Percentiles rank a stretch among this genome's conserved stretches.
These are phyloP conservation scores for Serendipita sp. DNA, from an alignment of 768 basidiomycete genomes.

Conservation along the genomic window DNA sequence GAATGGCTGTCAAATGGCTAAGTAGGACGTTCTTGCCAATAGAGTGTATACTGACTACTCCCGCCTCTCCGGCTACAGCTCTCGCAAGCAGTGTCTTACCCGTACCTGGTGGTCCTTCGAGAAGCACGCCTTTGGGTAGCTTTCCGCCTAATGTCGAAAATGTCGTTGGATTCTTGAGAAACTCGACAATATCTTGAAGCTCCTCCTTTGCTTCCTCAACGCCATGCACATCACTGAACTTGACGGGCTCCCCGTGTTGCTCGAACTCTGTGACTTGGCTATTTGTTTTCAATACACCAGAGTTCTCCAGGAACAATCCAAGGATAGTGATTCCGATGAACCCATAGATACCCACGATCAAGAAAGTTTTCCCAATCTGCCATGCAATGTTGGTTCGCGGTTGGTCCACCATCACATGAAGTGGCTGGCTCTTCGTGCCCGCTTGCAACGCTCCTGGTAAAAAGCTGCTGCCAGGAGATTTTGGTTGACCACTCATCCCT, in stretches of 20 bases:
- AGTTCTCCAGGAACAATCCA: conserved; percentile 81
- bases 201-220: conserved; percentile 97
- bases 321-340: conserved; percentile 60
- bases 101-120: conserved; percentile 85
- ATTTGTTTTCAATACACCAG: conserved; percentile 80
- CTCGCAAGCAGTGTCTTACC: conserved; percentile 98
- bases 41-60: conserved; percentile 32
- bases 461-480: neutral
- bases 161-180: conserved; percentile 79
- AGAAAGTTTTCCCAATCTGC: neutral
- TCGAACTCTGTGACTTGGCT: conserved; percentile 71
- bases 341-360: neutral
- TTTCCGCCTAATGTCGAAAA: conserved; percentile 88
- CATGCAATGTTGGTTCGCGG: neutral
- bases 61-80: conserved; percentile 94
- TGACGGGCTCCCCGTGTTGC: conserved; percentile 68
- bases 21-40: too few relatives aligned
- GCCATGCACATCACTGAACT: conserved; percentile 90
- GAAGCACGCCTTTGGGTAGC: conserved; percentile 81
- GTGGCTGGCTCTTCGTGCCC: neutral
- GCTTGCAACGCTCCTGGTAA: neutral
- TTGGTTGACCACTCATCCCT: neutral
- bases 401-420: neutral
- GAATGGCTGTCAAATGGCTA: conserved; percentile 38
- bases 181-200: conserved; percentile 86